Evolutionary conservation across 2,329 filamentous ascomycete genomes (phyloP).

Genomic region (Emmonsiellopsis sp.): DNA sequence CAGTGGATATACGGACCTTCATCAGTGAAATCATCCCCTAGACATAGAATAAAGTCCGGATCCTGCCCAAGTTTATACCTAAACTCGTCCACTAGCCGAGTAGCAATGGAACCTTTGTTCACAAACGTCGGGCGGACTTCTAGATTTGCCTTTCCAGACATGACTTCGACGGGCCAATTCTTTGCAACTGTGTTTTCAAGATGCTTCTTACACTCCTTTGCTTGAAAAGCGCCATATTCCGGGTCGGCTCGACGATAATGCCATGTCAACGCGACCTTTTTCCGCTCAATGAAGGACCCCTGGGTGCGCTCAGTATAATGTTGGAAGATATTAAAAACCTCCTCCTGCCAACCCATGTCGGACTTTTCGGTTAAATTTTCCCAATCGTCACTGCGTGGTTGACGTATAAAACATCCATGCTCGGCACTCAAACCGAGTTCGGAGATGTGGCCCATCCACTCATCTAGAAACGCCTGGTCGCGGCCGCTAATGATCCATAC

Average conservation of each 20-base stretch:
- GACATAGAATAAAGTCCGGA: conserved; percentile 79
- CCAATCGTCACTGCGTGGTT: conserved; percentile 70
- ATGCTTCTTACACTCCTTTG: conserved; percentile 70
- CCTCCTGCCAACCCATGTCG: conserved; percentile 86
- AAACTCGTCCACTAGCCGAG: conserved; percentile 69
- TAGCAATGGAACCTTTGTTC: conserved; percentile 95
- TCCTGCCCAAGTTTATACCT: conserved; percentile 42
- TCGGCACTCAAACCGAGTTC: conserved; percentile 91
- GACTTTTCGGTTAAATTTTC: conserved; percentile 77
- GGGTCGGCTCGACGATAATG: conserved; percentile 90
- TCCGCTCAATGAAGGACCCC: conserved; percentile 87
- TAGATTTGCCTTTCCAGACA: conserved; percentile 92
- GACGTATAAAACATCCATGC: conserved; percentile 88
- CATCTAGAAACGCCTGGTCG: conserved; percentile 81
- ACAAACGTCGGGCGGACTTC: conserved; percentile 95
- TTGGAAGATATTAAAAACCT: conserved; percentile 76
- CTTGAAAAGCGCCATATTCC: conserved; percentile 70
- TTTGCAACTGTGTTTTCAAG: conserved; percentile 67
- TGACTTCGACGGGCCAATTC: conserved; percentile 87
- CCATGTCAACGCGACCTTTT: conserved; percentile 92
- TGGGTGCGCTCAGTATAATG: conserved; percentile 79
- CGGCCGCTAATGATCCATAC: conserved; percentile 99
- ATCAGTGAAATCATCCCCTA: conserved; percentile 94
- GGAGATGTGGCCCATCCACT: conserved; percentile 84
- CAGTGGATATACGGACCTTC: conserved; percentile 55